Base-by-base conservation (phyloP, 352 stramenopile genomes). In the Phytopythium sindhum region DNA sequence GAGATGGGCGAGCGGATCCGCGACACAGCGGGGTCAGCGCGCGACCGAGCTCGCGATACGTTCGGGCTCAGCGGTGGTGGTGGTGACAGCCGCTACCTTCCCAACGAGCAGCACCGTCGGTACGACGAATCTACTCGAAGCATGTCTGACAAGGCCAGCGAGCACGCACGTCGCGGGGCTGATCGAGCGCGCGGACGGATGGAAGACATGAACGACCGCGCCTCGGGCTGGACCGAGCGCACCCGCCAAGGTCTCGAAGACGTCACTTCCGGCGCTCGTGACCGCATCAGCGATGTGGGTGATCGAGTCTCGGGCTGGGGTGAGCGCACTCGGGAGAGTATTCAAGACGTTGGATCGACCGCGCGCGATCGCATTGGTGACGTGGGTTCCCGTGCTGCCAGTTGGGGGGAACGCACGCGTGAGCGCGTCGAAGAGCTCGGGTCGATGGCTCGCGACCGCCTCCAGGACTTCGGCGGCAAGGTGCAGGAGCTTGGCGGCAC, bases 1-100 rank as follows among this genome's bases (percentile, higher is more conserved):
- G 64, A 78, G 17, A 73, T 78, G 55, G 79, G 75, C 11, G 77
- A 85, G 0, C 61, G 74, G 52, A 72, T 78, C 29, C 68, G 72
- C 2, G 72, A 79, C 7, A 71, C 70, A 0, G 75, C 74, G 0
- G 39, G 54, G 2, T 39, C 21, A 10, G 48, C 41, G 0, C 44
- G 47, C 2, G 61, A 56, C 23, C 62, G 51, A 0, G 63, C 59
- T 0, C 50, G 41, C 14, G 67, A 59, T 9, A 26, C 53, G 31
- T 47, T 59, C 12, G 31, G 23, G 6, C 7, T 57, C 28, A 57
- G 29, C 53, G 35, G 33, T 21, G 21, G n/a, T 24, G 51, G 19
- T 24, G 51, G 19, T 7, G n/a, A 10, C n/a, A 23, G 47, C n/a
- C 23, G 39, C 44, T 48, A 48, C 35, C 29, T 48, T 23, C 41